phyloP scores from a whole-genome alignment of 805 yeast genomes.

The Wickerhamiella musiphila region DNA sequence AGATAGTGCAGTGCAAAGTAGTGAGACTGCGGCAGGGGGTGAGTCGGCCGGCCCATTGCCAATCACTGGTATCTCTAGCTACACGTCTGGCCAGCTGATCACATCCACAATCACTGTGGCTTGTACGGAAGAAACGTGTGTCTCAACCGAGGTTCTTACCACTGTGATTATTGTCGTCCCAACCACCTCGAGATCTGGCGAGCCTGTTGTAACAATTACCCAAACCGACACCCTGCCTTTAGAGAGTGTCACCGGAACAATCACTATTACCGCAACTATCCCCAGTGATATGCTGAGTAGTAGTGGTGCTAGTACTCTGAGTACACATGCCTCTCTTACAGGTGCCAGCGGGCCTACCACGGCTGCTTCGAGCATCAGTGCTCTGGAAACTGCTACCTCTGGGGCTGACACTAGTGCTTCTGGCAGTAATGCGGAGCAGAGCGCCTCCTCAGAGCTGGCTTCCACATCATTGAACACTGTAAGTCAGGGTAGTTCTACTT shows the following conservation, averaged over 20 bases:
- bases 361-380: neutral
- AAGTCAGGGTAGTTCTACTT: no score
- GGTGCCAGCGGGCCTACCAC: no score
- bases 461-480: no score
- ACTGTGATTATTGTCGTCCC: slow-evolving; percentile 1
- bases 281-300: neutral
- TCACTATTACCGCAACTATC: neutral
- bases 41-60: slow-evolving; percentile 7
- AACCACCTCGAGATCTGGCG: slow-evolving; percentile 1
- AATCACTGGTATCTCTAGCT: neutral
- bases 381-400: neutral
- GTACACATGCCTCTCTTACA: neutral
- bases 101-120: neutral
- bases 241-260: neutral
- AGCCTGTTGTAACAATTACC: neutral
- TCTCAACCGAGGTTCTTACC: neutral
- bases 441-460: no score
- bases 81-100: neutral
- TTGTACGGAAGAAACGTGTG: neutral
- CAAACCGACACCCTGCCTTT: slow-evolving; percentile 1
- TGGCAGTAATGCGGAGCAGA: neutral
- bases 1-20: neutral
- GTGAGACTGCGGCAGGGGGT: slow-evolving; percentile 2
- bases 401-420: neutral
- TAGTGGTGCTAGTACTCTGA: neutral